Evolutionary conservation across 192 early-diverging fungal species (phyloP).

Genomic region (Rhizoclosmatium globosum): DNA sequence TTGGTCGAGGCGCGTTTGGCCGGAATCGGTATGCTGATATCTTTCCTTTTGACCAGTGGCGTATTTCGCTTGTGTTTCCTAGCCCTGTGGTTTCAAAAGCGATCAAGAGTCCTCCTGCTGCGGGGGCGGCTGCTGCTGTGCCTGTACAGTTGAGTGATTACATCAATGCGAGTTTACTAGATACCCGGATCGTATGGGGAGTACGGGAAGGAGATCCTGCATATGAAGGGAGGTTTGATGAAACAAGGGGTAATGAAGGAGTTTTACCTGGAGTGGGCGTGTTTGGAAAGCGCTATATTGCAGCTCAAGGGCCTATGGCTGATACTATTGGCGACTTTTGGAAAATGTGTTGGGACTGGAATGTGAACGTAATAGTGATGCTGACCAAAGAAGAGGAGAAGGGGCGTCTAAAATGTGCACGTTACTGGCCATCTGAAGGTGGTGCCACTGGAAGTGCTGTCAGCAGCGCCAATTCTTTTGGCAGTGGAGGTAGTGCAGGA

Average conservation of each 20-base stretch:
- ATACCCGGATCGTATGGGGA: conserved; percentile 15
- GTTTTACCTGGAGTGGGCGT: conserved; percentile 13
- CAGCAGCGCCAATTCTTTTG: neutral
- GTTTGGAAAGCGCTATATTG: conserved; percentile 71
- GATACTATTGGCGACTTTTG: conserved; percentile 85
- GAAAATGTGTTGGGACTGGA: conserved; percentile 88
- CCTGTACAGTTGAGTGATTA: conserved; percentile 60
- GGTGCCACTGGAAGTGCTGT: neutral
- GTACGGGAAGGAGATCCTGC: neutral
- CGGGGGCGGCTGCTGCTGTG: neutral
- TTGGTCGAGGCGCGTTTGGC: neutral
- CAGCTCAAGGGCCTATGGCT: conserved; percentile 86
- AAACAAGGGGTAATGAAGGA: neutral
- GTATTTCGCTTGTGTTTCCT: conserved; percentile 48
- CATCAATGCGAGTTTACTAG: conserved; percentile 86
- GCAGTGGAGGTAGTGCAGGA: neutral
- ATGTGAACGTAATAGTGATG: conserved; percentile 82
- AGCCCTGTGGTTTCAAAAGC: neutral
- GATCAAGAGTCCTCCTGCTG: neutral
- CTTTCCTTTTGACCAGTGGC: conserved; percentile 56
- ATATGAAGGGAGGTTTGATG: neutral
- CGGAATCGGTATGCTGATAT: conserved; percentile 61
- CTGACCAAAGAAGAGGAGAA: conserved; percentile 83
- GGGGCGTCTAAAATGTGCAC: conserved; percentile 78
- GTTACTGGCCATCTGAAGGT: conserved; percentile 82